Conservation (phyloP, 2,329 filamentous ascomycete genomes). For the Colletotrichum simmondsii region DNA sequence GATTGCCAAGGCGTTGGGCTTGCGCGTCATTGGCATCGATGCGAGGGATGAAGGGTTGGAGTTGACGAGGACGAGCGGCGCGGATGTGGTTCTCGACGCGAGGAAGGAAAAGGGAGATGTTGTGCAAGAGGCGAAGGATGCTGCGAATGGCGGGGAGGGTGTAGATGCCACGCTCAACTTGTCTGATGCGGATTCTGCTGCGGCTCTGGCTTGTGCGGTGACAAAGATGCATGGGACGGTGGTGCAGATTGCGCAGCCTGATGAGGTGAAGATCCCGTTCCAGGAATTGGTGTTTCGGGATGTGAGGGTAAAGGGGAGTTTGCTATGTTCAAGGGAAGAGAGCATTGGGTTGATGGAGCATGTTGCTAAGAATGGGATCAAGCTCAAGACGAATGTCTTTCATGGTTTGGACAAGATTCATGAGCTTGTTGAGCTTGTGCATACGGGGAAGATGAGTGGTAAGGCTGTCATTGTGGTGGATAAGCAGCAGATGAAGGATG, state of each 20-base stretch:
- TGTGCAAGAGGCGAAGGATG: slow-evolving; percentile 54
- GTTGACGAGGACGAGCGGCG: slow-evolving; percentile 57
- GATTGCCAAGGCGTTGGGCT: background rate
- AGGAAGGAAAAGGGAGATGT: slow-evolving; percentile 57
- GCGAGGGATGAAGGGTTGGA: slow-evolving; percentile 64
- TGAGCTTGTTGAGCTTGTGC: slow-evolving; percentile 59
- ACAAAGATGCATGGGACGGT: slow-evolving; percentile 69
- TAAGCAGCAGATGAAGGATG: slow-evolving; percentile 44
- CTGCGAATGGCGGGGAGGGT: slow-evolving; percentile 58
- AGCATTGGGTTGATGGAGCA: slow-evolving; percentile 58
- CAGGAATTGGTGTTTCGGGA: slow-evolving; percentile 64
- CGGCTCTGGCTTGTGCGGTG: slow-evolving; percentile 61
- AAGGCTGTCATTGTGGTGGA: slow-evolving; percentile 66
- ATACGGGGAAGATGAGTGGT: slow-evolving; percentile 63
- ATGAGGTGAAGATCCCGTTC: slow-evolving; percentile 49
- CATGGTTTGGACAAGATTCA: slow-evolving; percentile 62
- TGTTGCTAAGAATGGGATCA: slow-evolving; percentile 57
- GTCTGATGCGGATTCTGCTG: slow-evolving; percentile 47
- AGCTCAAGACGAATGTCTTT: slow-evolving; percentile 62
- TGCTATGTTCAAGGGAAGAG: slow-evolving; percentile 54
- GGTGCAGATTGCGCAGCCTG: slow-evolving; percentile 67
- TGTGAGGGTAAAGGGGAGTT: slow-evolving; percentile 58
- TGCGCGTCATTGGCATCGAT: slow-evolving; percentile 70
- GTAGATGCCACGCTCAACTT: slow-evolving; percentile 55
- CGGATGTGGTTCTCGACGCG: slow-evolving; percentile 64